Percentiles rank a stretch among this genome's conserved stretches.
Evolutionary conservation across 768 basidiomycete genomes (phyloP).

Genomic region (Kwoniella sp.): DNA sequence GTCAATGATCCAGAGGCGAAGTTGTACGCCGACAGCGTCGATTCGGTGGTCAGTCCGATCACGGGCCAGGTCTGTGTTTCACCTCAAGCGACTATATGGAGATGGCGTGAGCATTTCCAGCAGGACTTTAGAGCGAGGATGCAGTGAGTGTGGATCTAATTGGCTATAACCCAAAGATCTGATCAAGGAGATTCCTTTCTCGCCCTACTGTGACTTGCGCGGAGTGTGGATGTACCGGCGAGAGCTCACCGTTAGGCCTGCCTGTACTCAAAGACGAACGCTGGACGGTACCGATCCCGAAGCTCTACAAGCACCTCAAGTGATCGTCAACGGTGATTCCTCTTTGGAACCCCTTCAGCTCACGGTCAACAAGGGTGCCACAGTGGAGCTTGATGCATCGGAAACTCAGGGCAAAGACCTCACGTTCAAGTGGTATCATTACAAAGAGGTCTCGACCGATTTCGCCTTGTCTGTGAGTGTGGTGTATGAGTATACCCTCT

Average conservation of each 20-base stretch:
- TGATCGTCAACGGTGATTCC: not conserved
- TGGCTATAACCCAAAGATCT: no score
- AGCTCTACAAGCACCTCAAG: not conserved
- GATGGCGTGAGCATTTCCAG: conserved; percentile 12
- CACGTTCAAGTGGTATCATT: conserved; percentile 15
- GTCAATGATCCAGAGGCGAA: conserved; percentile 11
- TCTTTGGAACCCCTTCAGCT: not conserved
- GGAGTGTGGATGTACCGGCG: no score
- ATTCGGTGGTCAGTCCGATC: not conserved
- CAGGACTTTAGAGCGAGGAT: conserved; percentile 12
- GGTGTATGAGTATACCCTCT: no score
- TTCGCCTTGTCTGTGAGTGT: not conserved
- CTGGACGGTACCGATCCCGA: not conserved
- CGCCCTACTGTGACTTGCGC: no score
- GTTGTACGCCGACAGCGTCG: conserved; percentile 2
- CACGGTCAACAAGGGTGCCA: not conserved
- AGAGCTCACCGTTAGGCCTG: no score
- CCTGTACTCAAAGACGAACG: no score
- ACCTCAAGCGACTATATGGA: conserved; percentile 3
- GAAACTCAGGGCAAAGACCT: not conserved
- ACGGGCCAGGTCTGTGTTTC: not conserved
- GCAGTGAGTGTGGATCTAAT: not conserved
- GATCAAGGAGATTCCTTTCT: no score
- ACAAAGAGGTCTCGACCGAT: conserved; percentile 8
- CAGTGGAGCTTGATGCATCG: not conserved